These are phyloP conservation scores for Syzygium grande DNA, from an alignment of 345 rosid genomes.

Conservation along the genomic window DNA sequence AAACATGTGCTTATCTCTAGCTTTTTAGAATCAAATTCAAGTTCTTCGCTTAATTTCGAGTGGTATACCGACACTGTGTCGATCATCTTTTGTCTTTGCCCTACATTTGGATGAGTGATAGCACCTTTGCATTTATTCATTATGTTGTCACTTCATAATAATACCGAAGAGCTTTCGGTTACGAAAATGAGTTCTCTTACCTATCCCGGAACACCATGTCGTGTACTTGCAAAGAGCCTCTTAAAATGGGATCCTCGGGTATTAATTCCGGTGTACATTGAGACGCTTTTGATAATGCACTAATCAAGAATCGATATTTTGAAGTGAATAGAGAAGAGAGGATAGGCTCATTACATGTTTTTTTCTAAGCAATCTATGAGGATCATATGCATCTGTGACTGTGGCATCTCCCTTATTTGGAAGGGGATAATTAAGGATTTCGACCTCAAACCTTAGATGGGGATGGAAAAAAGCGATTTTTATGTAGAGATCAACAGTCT, in stretches of 20 bases:
- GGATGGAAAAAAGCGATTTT: not conserved
- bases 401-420: not conserved
- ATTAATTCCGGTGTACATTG: constrained; percentile 1
- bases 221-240: constrained; percentile 75
- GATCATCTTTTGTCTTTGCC: not conserved
- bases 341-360: not conserved
- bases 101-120: not conserved
- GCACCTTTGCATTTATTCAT: not conserved
- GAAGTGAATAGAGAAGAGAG: not conserved
- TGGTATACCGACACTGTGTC: not conserved
- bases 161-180: constrained; percentile 59
- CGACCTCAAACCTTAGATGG: not conserved
- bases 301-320: not conserved
- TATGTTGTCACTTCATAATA: not conserved
- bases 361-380: not conserved
- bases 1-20: not conserved
- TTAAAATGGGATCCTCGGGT: constrained; percentile 92
- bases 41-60: not conserved
- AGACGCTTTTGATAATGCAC: not conserved
- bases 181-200: constrained; percentile 46
- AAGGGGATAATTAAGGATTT: not conserved
- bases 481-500: not conserved
- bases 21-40: not conserved
- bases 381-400: not conserved
- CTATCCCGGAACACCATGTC: constrained; percentile 59